Conservation (phyloP, 23 red algal genomes). For the Gracilaria domingensis region DNA sequence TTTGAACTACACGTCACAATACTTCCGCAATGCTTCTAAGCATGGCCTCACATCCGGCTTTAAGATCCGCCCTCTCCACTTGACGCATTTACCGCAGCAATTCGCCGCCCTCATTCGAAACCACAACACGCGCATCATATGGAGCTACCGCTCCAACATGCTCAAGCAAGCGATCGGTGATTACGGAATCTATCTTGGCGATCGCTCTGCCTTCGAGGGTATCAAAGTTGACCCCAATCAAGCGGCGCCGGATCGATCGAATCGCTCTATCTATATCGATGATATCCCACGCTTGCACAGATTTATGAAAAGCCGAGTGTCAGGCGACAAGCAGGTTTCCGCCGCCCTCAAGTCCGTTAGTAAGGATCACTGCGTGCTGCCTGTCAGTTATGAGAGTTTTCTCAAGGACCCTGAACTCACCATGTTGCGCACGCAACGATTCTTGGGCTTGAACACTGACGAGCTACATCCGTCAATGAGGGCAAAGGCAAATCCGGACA, state of each 20-base stretch:
- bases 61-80: constrained; percentile 66
- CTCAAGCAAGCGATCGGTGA: constrained; percentile 65
- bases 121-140: constrained; percentile 45
- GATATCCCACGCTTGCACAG: constrained; percentile 41
- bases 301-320: constrained; percentile 57
- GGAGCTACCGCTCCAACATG: constrained; percentile 74
- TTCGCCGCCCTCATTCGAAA: constrained; percentile 33
- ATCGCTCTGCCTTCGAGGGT: constrained; percentile 55
- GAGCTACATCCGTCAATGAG: constrained; percentile 44
- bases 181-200: constrained; percentile 51
- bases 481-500: constrained; percentile 69
- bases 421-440: constrained; percentile 32
- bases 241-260: background rate
- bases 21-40: constrained; percentile 25
- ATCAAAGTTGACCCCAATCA: constrained; percentile 22
- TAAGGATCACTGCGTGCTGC: constrained; percentile 48
- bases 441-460: constrained; percentile 42
- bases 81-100: background rate
- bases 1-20: constrained; percentile 41
- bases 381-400: constrained; percentile 73
- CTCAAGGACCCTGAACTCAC: constrained; percentile 21
- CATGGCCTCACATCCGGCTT: constrained; percentile 59
- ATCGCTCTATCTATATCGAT: constrained; percentile 35
- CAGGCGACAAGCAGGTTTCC: constrained; percentile 37
- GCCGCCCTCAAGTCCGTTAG: constrained; percentile 31